Evolutionary conservation across 2,329 filamentous ascomycete species (phyloP).

Genomic region (Pyrenophora teres): DNA sequence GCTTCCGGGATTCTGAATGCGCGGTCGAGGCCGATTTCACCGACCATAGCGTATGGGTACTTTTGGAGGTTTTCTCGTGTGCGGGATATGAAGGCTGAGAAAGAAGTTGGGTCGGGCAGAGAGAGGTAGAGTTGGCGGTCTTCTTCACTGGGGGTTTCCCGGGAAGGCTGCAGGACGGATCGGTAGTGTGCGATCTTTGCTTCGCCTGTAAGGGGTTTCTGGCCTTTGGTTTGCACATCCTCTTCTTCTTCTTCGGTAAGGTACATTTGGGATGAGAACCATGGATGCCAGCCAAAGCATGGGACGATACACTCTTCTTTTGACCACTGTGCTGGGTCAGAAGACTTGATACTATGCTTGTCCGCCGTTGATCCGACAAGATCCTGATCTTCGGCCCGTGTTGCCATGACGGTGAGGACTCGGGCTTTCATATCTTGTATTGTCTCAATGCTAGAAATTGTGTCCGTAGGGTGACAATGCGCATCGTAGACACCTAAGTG

Average conservation of each 20-base stretch:
- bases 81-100: slow-evolving; percentile 63
- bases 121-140: slow-evolving; percentile 50
- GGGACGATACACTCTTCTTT: slow-evolving; percentile 61
- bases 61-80: slow-evolving; percentile 61
- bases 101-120: slow-evolving; percentile 64
- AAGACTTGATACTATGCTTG: slow-evolving; percentile 55
- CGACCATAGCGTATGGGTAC: slow-evolving; percentile 69
- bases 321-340: slow-evolving; percentile 31
- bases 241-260: slow-evolving; percentile 12
- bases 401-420: slow-evolving; percentile 75
- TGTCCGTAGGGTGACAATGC: slow-evolving; percentile 85
- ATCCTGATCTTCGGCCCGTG: slow-evolving; percentile 73
- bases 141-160: slow-evolving; percentile 35
- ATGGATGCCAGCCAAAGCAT: slow-evolving; percentile 86
- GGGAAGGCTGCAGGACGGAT: slow-evolving; percentile 63
- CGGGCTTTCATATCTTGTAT: slow-evolving; percentile 70
- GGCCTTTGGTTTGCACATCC: slow-evolving; percentile 6
- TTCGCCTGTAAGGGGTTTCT: slow-evolving; percentile 55
- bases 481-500: slow-evolving; percentile 73
- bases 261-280: slow-evolving; percentile 80
- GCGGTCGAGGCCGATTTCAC: slow-evolving; percentile 79
- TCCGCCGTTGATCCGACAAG: slow-evolving; percentile 68
- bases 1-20: slow-evolving; percentile 72
- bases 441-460: slow-evolving; percentile 63
- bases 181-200: slow-evolving; percentile 65